Evolutionary conservation across 2,329 filamentous ascomycete genomes (phyloP), one percentile per base, ranked within the genome.

Genomic region (Ophidiomyces ophidiicola): DNA sequence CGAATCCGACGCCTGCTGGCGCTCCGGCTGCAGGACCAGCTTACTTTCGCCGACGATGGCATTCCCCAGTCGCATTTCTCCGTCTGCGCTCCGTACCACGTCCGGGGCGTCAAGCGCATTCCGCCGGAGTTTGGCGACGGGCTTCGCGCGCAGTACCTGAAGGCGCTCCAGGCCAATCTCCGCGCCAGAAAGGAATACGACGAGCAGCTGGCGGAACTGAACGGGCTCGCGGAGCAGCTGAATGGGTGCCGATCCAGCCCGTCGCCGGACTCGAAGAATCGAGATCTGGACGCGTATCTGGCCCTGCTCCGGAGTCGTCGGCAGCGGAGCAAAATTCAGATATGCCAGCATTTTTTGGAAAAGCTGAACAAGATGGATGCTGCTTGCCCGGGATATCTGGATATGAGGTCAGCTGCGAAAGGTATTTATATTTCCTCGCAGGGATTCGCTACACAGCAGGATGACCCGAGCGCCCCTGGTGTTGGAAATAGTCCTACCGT

Each of bases 261-360:
- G 21, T 28, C 45, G 26, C 18, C 42, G 6, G 42, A 44, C 7
- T 49, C 52, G 23, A 45, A 51, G 38, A 51, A 48, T 28, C 39
- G 47, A 10, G 55, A 56, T 25, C 42, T 63, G 25, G 51, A 55
- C 36, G 51, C 57, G 26, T 70, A 71, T 46, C 53, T 69, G 10
- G 44, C 53, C 14, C 55, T 71, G 12, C 56, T 70, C 15, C 64
- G 59, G 26, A 63, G 68, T 43, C 63, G 64, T 24, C 59, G 60
- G 11, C 60, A 58, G n/a, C 57, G 62, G 45, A 55, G 58, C 33
- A 67, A 67, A 43, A 52, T 71, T 2, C 60, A 66, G 35, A 56
- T 69, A 12, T 63, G 70, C 21, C 61, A 67, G 35, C 57, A 62
- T 17, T 61, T 66, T 32, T 47, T 71, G 4, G 58, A 64, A 18